phyloP scores from a whole-genome alignment of 805 yeast species.

The Sungouiozyma ichnusensis region DNA sequence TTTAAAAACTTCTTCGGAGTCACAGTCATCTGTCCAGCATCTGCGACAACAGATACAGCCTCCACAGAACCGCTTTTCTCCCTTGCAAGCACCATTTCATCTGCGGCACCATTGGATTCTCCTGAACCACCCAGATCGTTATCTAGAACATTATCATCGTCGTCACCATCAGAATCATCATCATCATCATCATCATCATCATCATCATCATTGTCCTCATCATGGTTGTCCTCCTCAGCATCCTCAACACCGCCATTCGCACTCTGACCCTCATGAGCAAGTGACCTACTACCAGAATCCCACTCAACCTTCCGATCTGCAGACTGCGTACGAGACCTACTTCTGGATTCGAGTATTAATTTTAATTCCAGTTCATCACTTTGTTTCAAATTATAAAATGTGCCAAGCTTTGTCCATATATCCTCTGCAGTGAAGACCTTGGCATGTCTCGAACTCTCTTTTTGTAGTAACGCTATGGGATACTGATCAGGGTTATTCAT shows the following conservation, averaged over 20 bases:
- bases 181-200: neutral
- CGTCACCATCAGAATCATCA: neutral
- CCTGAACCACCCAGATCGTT: conserved; percentile 1
- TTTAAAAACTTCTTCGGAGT: neutral
- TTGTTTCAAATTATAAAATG: conserved; percentile 45
- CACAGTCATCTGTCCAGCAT: conserved; percentile 3
- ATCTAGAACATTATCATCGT: no score
- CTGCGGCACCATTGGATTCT: no score
- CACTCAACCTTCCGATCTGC: no score
- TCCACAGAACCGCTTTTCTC: neutral
- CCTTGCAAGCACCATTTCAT: no score
- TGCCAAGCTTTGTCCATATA: conserved; percentile 46
- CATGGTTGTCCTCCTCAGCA: neutral
- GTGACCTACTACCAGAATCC: no score
- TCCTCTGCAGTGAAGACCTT: conserved; percentile 36
- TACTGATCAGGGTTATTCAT: conserved; percentile 33
- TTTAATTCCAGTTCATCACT: conserved; percentile 45
- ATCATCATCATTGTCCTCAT: conserved; percentile 1
- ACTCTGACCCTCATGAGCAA: no score
- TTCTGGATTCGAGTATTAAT: neutral
- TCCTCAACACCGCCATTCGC: neutral
- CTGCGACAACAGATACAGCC: neutral
- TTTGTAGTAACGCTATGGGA: conserved; percentile 28
- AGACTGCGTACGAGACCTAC: no score
- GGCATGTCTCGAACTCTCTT: conserved; percentile 13